Conservation (phyloP, 2,329 filamentous ascomycete genomes). For the Aspergillus ustus region DNA sequence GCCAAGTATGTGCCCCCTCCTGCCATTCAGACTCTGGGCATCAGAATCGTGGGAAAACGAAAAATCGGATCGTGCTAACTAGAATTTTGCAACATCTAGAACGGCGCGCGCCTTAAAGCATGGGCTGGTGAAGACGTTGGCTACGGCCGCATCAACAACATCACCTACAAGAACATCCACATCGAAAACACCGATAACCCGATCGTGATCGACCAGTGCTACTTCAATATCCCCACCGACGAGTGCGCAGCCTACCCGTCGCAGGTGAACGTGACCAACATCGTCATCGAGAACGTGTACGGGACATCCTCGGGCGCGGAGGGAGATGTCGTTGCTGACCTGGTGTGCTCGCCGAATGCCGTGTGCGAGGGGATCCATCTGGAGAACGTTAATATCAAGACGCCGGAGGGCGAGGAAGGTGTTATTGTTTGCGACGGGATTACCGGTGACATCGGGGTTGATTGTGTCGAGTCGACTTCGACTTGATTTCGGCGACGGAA, state of each 20-base stretch:
- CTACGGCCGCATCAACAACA: slow-evolving; percentile 65
- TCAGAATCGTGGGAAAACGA: too few relatives aligned
- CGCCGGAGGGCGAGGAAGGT: slow-evolving; percentile 50
- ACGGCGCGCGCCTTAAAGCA: slow-evolving; percentile 63
- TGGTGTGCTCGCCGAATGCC: slow-evolving; percentile 62
- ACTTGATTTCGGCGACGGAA: neutral
- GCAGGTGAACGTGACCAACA: slow-evolving; percentile 62
- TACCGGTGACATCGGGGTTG: slow-evolving; percentile 46
- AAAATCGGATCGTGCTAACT: too few relatives aligned
- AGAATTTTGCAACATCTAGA: slow-evolving; percentile 36
- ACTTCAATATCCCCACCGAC: slow-evolving; percentile 61
- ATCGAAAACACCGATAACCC: slow-evolving; percentile 63
- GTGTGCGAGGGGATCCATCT: slow-evolving; percentile 62
- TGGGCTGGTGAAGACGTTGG: slow-evolving; percentile 64
- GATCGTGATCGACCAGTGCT: slow-evolving; percentile 65
- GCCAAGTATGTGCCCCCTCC: slow-evolving; percentile 36
- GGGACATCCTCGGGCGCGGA: slow-evolving; percentile 62
- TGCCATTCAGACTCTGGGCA: neutral
- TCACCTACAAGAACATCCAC: slow-evolving; percentile 66
- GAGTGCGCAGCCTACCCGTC: slow-evolving; percentile 60
- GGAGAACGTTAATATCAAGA: slow-evolving; percentile 59
- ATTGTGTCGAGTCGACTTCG: slow-evolving; percentile 28
- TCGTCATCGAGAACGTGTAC: slow-evolving; percentile 63
- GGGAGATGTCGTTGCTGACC: slow-evolving; percentile 58
- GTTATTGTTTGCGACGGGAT: slow-evolving; percentile 59